Conservation (phyloP, 257 asterid species). For the Buddleja alternifolia region DNA sequence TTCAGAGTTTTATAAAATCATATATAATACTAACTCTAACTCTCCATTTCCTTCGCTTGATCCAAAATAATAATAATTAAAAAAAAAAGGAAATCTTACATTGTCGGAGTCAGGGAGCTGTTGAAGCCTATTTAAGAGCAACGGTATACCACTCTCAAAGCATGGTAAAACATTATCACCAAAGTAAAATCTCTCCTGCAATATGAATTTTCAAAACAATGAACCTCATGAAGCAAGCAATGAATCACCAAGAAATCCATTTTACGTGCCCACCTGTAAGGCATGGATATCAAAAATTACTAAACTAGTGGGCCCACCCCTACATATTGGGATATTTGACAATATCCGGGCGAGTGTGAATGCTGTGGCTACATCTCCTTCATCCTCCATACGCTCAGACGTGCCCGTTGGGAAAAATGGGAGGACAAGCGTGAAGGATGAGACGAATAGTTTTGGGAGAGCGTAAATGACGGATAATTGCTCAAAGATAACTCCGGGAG, state of each 20-base stretch:
- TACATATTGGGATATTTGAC: constrained; percentile 83
- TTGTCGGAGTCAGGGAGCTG: constrained; percentile 95
- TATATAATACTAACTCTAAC: not conserved
- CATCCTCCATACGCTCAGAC: constrained; percentile 99
- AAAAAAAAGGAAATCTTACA: constrained; percentile 47
- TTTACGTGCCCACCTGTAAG: constrained; percentile 66
- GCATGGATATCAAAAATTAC: constrained; percentile 97
- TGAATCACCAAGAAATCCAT: constrained; percentile 22
- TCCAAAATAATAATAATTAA: not conserved
- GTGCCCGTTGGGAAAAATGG: constrained; percentile 99
- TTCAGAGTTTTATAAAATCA: not conserved
- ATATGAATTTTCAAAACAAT: constrained; percentile 13
- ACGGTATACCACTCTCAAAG: constrained; percentile 96
- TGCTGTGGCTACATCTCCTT: constrained; percentile 99
- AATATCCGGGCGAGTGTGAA: constrained; percentile 94
- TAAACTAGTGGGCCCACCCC: constrained; percentile 97
- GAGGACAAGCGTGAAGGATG: constrained; percentile 94
- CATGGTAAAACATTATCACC: constrained; percentile 92
- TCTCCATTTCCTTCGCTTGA: not conserved
- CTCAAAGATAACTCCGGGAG: constrained; percentile 98
- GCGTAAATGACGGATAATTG: constrained; percentile 88
- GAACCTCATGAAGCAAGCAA: constrained; percentile 13
- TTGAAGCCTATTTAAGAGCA: constrained; percentile 87
- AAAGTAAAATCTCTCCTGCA: constrained; percentile 96
- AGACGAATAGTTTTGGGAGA: constrained; percentile 85